Evolutionary conservation across 768 basidiomycete species (phyloP).

Genomic region (Amanita thiersii): DNA sequence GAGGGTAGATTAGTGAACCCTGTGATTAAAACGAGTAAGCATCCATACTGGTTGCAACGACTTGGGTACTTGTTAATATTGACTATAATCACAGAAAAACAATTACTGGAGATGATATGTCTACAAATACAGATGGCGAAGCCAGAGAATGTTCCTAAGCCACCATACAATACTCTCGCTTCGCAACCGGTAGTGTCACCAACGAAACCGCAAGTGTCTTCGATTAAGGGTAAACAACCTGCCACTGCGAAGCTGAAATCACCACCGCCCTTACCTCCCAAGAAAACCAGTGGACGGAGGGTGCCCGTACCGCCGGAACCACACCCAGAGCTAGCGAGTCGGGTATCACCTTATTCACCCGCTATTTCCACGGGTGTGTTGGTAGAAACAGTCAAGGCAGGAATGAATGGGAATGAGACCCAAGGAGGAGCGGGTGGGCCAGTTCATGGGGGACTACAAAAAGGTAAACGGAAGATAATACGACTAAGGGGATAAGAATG

Average conservation of each 20-base stretch:
- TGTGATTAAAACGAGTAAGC: conserved; percentile 69
- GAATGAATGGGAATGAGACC: conserved; percentile 57
- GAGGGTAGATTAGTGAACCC: conserved; percentile 61
- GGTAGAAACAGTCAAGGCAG: conserved; percentile 79
- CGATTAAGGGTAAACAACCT: conserved; percentile 46
- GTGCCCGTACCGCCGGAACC: conserved; percentile 74
- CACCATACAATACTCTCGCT: conserved; percentile 41
- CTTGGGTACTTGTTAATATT: not conserved
- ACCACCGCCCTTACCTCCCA: conserved; percentile 21
- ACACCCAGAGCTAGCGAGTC: conserved; percentile 59
- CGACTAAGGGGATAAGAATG: conserved; percentile 54
- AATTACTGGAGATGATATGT: conserved; percentile 67
- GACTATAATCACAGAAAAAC: conserved; percentile 49
- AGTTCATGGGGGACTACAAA: conserved; percentile 35
- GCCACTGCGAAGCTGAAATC: conserved; percentile 36
- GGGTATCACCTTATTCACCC: conserved; percentile 78
- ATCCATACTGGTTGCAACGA: not conserved
- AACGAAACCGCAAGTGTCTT: conserved; percentile 22
- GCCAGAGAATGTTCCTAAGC: conserved; percentile 59
- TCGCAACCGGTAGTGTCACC: conserved; percentile 10
- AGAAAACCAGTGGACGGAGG: conserved; percentile 30
- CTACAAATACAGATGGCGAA: conserved; percentile 66
- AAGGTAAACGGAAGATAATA: conserved; percentile 77
- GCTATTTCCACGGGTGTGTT: conserved; percentile 70
- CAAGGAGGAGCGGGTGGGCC: conserved; percentile 23